A percentile compares a stretch with the other conserved stretches of the same genome.
These are phyloP conservation scores for Drechmeria coniospora DNA, from an alignment of 2,329 filamentous ascomycete species.

Conservation along the genomic window DNA sequence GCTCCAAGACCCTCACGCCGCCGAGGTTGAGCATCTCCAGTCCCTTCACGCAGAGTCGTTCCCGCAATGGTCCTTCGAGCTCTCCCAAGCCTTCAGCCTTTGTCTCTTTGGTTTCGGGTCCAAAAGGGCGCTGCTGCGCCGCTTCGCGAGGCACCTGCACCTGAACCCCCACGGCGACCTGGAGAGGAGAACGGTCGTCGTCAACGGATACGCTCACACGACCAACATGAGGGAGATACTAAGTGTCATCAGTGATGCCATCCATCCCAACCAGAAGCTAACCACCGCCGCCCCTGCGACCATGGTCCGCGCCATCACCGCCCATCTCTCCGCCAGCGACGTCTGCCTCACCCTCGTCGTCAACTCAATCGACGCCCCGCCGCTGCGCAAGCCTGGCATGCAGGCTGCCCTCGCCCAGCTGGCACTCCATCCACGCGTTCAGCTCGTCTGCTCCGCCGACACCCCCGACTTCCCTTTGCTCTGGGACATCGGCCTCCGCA, in stretches of 20 bases:
- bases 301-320: constrained; percentile 51
- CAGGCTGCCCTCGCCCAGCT: constrained; percentile 66
- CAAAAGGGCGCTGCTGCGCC: constrained; percentile 59
- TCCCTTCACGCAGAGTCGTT: constrained; percentile 69
- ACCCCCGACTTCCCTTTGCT: constrained; percentile 75
- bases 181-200: constrained; percentile 48
- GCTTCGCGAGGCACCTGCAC: constrained; percentile 58
- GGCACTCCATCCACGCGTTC: constrained; percentile 56
- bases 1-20: constrained; percentile 51
- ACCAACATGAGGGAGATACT: constrained; percentile 56
- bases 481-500: constrained; percentile 77
- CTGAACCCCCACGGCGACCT: constrained; percentile 15
- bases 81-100: constrained; percentile 72
- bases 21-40: constrained; percentile 56
- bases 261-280: constrained; percentile 34
- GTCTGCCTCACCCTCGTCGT: constrained; percentile 52
- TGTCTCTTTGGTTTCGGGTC: constrained; percentile 90
- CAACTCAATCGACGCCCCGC: constrained; percentile 71
- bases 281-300: constrained; percentile 49
- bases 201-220: constrained; percentile 69
- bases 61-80: constrained; percentile 83
- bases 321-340: constrained; percentile 32
- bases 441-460: constrained; percentile 67
- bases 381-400: constrained; percentile 53
- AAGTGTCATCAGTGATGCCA: constrained; percentile 48